These are phyloP conservation scores for Scenedesmus sp. DNA, from an alignment of 163 green algal species.

Conservation along the genomic window DNA sequence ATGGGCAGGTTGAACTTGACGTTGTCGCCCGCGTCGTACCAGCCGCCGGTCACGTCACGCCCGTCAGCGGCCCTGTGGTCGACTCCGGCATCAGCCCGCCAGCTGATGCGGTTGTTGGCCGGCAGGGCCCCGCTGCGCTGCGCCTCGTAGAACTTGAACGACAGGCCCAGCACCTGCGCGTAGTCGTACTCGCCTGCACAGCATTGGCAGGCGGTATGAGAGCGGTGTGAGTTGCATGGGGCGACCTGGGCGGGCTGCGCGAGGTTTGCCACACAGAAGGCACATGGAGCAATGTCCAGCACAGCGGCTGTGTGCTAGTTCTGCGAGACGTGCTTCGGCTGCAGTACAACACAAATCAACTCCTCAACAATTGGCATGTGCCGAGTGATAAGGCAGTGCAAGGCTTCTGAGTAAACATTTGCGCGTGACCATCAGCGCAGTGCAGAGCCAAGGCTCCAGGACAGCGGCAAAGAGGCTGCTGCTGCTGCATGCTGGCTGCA, in stretches of 20 bases:
- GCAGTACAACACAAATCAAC: too few species aligned
- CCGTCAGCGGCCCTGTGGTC: constrained; percentile 55
- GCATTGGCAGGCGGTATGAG: too few species aligned
- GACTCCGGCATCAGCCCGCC: constrained; percentile 65
- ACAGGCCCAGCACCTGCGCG: constrained; percentile 45
- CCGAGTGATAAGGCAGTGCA: too few species aligned
- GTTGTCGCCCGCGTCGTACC: constrained; percentile 76
- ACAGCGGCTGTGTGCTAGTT: too few species aligned
- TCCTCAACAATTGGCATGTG: too few species aligned
- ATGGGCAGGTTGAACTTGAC: constrained; percentile 85
- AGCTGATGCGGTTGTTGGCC: constrained; percentile 65
- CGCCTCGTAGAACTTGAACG: constrained; percentile 64
- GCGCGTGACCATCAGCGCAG: neutral
- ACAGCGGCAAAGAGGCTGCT: neutral
- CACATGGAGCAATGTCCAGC: too few species aligned
- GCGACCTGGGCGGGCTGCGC: too few species aligned
- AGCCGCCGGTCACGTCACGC: constrained; percentile 63
- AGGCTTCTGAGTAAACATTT: too few species aligned
- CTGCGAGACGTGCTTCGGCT: too few species aligned
- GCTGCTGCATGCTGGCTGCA: neutral
- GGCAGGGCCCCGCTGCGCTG: constrained; percentile 65
- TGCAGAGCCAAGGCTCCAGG: neutral
- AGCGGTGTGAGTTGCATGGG: too few species aligned
- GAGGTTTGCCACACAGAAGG: too few species aligned
- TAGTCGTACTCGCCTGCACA: constrained; percentile 39